Base-by-base conservation (phyloP, 2,329 filamentous ascomycete genomes). In the Exophiala viscosa region DNA sequence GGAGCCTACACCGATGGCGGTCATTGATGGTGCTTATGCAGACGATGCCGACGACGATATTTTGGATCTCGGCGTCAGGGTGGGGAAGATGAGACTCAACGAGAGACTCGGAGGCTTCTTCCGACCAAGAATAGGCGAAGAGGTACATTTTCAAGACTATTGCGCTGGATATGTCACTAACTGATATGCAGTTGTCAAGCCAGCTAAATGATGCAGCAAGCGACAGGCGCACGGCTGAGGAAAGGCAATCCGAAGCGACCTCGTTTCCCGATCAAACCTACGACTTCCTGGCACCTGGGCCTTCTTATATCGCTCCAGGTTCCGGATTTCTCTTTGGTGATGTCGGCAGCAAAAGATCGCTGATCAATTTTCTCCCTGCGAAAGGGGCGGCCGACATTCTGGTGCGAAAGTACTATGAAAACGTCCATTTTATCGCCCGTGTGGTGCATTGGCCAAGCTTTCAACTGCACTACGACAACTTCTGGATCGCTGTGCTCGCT, bases 31-130 rank as follows among this genome's bases (percentile, higher is more conserved):
- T 52, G 82, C 81, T 2, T 89, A 89, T 65, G 85, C 86, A 54
- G 78, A 83, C 52, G 83, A 84, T 54, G 50, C 55, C 20, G 83
- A 78, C n/a, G 78, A 83, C 64, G 85, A 88, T 54, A 70, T 88
- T 41, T 79, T 87, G 59, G 87, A 90, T 67, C 71, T 90, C 20
- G 87, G 87, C 1, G 80, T 90, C 52, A 79, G 80, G 58, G 76
- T 90, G 55, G 87, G 87, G 1, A 86, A 81, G 66, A 80, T 90
- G 77, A 80, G 76, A 53, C 82, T 90, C 54, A 88, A 85, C 2
- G 87, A 90, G 64, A 77, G 86, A 34, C 82, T 90, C 58, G 87
- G 87, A 13, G 86, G 86, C 1, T 79, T 87, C 60, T 84, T 87
- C 39, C 76, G 86, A 41, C 86, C 87, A 2, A 82, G 83, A 60